Conservation (phyloP, 2,329 filamentous ascomycete genomes). For the Ceratocystis lukuohia region DNA sequence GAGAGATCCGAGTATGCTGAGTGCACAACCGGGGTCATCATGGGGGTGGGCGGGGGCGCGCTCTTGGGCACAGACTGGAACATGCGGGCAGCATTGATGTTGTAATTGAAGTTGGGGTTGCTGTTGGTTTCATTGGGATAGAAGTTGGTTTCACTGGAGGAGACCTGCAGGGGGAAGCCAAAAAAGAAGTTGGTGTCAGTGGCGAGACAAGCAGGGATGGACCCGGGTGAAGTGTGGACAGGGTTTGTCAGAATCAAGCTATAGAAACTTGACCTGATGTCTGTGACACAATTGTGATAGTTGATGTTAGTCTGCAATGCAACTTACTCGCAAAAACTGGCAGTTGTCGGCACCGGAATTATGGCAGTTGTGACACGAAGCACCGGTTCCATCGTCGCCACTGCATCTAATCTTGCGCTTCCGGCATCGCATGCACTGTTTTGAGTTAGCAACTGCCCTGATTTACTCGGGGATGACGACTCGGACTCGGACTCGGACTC, state of each 20-base stretch:
- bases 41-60: constrained; percentile 23
- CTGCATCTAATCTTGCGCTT: constrained; percentile 93
- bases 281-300: neutral
- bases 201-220: constrained; percentile 8
- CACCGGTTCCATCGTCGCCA: constrained; percentile 64
- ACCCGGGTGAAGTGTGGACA: neutral
- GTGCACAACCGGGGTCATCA: neutral
- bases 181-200: neutral
- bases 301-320: neutral
- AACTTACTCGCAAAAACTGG: constrained; percentile 62
- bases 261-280: neutral
- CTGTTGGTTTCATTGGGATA: constrained; percentile 22
- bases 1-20: constrained; percentile 10
- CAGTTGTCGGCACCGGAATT: constrained; percentile 58
- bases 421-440: constrained; percentile 73
- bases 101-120: constrained; percentile 27
- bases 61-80: constrained; percentile 25
- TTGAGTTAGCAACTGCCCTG: neutral
- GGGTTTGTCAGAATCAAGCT: neutral
- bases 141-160: constrained; percentile 29
- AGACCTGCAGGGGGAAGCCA: constrained; percentile 25
- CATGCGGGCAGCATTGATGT: constrained; percentile 28
- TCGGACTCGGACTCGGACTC: constrained; percentile 25
- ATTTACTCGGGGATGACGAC: no score
- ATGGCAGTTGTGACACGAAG: constrained; percentile 72